Evolutionary conservation across 208 protist species (phyloP).

Genomic region (Trypanosomatidae sp.): DNA sequence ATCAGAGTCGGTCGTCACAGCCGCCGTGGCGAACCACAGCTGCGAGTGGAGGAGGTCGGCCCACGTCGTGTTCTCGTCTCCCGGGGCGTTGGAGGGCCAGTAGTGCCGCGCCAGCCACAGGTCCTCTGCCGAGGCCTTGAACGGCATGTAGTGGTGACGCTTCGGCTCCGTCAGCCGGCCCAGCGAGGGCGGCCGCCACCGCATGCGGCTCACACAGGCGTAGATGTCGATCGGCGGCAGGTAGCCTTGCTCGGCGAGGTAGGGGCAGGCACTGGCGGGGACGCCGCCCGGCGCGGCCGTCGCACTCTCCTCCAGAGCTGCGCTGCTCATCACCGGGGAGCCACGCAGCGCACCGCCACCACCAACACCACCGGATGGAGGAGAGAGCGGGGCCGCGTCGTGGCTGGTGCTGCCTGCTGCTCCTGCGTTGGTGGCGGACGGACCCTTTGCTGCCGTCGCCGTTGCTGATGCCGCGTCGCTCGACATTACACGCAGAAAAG

Average conservation of each 20-base stretch:
- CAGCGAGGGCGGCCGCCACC: constrained; percentile 58
- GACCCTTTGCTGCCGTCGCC: not conserved
- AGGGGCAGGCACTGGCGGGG: constrained; percentile 15
- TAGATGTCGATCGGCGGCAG: constrained; percentile 68
- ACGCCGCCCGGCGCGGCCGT: not conserved
- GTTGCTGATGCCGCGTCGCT: too few relatives aligned
- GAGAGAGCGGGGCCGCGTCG: too few relatives aligned
- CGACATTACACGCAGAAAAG: constrained; percentile 41
- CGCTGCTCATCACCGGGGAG: too few relatives aligned
- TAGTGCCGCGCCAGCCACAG: constrained; percentile 11
- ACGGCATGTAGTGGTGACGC: constrained; percentile 31
- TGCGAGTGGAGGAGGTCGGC: constrained; percentile 57
- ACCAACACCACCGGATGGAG: too few relatives aligned
- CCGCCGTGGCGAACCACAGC: constrained; percentile 77
- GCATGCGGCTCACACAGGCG: constrained; percentile 55
- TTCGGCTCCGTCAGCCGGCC: constrained; percentile 20
- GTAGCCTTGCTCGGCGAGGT: constrained; percentile 36
- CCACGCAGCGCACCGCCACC: too few relatives aligned
- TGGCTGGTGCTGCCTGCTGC: not conserved
- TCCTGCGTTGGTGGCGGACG: not conserved
- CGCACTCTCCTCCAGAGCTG: too few relatives aligned
- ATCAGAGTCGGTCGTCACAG: constrained; percentile 53
- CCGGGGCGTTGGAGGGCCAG: too few relatives aligned
- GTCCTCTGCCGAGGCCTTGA: constrained; percentile 27
- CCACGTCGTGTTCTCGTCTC: constrained; percentile 10